Evolutionary conservation across 2,329 filamentous ascomycete genomes (phyloP).

Genomic region (Aureobasidium sp.): DNA sequence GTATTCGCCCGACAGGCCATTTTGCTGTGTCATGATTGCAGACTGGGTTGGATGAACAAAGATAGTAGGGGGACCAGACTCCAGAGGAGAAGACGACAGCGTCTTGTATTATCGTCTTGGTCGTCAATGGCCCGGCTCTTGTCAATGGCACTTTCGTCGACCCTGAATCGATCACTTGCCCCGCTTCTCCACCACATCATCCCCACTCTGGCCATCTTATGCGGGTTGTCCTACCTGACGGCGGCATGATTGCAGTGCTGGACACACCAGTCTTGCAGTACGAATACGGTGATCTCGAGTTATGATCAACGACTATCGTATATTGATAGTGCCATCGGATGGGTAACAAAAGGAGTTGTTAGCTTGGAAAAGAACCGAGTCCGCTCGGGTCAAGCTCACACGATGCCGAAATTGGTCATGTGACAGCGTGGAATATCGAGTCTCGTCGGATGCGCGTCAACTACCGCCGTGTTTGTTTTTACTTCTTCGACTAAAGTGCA

Average conservation of each 20-base stretch:
- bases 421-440: neutral
- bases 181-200: neutral
- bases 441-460: neutral
- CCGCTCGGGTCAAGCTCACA: neutral
- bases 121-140: neutral
- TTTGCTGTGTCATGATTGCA: constrained; percentile 2
- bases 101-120: neutral
- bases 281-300: neutral
- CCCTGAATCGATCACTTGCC: neutral
- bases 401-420: neutral
- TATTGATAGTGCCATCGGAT: neutral
- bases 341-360: neutral
- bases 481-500: constrained; percentile 1
- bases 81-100: neutral
- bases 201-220: neutral
- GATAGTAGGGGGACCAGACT: neutral
- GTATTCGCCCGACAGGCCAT: constrained; percentile 28
- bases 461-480: constrained; percentile 1
- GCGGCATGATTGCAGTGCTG: neutral
- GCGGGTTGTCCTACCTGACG: neutral
- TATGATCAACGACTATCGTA: neutral
- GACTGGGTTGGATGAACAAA: too few species aligned
- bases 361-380: neutral
- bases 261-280: neutral
- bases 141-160: constrained; percentile 2